A percentile compares a stretch with the other conserved stretches of the same genome.
phyloP scores from a whole-genome alignment of 2,329 filamentous ascomycete species.

The Amauroascus niger region DNA sequence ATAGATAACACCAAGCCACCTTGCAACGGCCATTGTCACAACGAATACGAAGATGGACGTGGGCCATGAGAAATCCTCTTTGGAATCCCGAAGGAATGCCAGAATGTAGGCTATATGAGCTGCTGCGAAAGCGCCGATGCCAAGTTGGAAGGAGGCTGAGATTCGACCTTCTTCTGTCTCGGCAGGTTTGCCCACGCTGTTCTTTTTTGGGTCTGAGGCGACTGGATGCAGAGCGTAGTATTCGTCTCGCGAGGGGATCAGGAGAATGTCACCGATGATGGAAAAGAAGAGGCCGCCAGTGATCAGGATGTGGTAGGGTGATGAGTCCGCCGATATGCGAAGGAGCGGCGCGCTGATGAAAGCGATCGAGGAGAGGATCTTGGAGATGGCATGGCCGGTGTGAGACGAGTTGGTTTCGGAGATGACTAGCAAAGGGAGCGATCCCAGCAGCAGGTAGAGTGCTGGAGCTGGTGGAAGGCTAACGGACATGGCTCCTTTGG shows the following conservation, averaged over 20 bases:
- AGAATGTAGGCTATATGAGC: slow-evolving; percentile 25
- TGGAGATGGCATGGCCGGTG: slow-evolving; percentile 23
- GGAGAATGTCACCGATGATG: slow-evolving; percentile 22
- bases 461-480: slow-evolving; percentile 19
- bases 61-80: slow-evolving; percentile 12
- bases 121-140: slow-evolving; percentile 24
- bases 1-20: slow-evolving; percentile 24
- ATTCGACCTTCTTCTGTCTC: slow-evolving; percentile 6
- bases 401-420: slow-evolving; percentile 23
- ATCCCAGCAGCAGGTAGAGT: slow-evolving; percentile 20
- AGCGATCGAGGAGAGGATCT: slow-evolving; percentile 24
- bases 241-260: slow-evolving; percentile 22
- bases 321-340: slow-evolving; percentile 15
- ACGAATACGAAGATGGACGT: slow-evolving; percentile 18
- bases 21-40: slow-evolving; percentile 18
- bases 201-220: background rate
- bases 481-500: slow-evolving; percentile 4
- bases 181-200: background rate
- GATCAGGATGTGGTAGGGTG: slow-evolving; percentile 19
- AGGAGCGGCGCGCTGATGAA: slow-evolving; percentile 23
- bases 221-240: slow-evolving; percentile 14
- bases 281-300: slow-evolving; percentile 23
- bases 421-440: slow-evolving; percentile 22
- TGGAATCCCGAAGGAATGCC: slow-evolving; percentile 21
- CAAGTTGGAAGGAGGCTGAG: slow-evolving; percentile 24